Percentiles rank a stretch among this genome's conserved stretches.
Evolutionary conservation across 1,139 yeast species (phyloP).

Genomic region (Groenewaldozyma auringiensis): DNA sequence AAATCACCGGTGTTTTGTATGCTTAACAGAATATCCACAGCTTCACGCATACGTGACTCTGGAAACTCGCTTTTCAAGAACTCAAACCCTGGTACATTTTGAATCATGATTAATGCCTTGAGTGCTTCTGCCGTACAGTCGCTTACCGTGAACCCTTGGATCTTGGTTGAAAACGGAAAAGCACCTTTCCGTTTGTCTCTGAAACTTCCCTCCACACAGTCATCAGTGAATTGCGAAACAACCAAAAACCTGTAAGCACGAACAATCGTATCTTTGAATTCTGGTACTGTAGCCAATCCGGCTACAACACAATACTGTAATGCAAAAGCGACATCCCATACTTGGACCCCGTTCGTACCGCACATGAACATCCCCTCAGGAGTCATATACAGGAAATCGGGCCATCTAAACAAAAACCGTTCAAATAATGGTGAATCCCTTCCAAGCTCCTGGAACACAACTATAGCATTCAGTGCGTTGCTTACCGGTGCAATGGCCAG

Average conservation of each 20-base stretch:
- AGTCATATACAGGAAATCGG: slow-evolving; percentile 76
- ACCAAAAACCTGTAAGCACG: slow-evolving; percentile 65
- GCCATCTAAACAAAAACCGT: slow-evolving; percentile 51
- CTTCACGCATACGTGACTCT: slow-evolving; percentile 49
- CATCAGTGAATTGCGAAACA: slow-evolving; percentile 76
- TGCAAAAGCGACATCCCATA: slow-evolving; percentile 93
- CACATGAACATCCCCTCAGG: slow-evolving; percentile 86
- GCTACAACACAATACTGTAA: slow-evolving; percentile 76
- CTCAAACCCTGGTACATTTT: slow-evolving; percentile 50
- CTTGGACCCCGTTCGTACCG: slow-evolving; percentile 98
- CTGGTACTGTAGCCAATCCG: slow-evolving; percentile 65
- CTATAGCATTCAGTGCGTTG: slow-evolving; percentile 76
- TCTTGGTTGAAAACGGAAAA: slow-evolving; percentile 94
- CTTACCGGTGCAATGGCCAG: slow-evolving; percentile 92
- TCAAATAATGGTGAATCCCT: slow-evolving; percentile 53
- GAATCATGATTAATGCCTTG: slow-evolving; percentile 90
- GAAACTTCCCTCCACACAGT: slow-evolving; percentile 69
- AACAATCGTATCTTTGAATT: slow-evolving; percentile 55
- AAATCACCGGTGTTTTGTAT: slow-evolving; percentile 73
- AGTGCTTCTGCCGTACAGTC: slow-evolving; percentile 97
- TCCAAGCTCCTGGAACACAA: slow-evolving; percentile 64
- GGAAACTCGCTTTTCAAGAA: slow-evolving; percentile 46
- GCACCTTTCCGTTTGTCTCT: slow-evolving; percentile 87
- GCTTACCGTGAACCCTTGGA: slow-evolving; percentile 93
- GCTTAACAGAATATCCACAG: slow-evolving; percentile 60